Base-by-base conservation (phyloP, 2,329 filamentous ascomycete genomes). In the Trichoderma atroviride region DNA sequence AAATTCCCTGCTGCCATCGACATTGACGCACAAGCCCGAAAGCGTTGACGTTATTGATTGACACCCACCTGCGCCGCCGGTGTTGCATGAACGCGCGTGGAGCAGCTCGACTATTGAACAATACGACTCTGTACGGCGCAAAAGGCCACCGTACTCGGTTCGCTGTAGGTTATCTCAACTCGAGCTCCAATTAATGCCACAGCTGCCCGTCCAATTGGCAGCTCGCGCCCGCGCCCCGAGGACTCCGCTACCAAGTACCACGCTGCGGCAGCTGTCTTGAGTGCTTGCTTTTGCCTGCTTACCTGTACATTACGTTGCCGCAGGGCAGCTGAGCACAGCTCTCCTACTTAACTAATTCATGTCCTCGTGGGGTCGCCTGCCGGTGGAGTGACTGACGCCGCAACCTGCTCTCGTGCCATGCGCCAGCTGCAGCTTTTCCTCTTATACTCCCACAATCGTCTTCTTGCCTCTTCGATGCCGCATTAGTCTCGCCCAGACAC, bases 381-480 rank as follows among this genome's bases (percentile, higher is more conserved):
- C 11, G 33, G 52, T 58, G 53, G 63, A 66, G 53, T 58, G 63
- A 66, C 63, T 66, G 63, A 66, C 63, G 63, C 63, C 53, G 57
- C 63, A 47, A 11, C 53, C 29, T n/a, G n/a, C 22, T 58, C 47
- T 50, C 47, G 47, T 50, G 22, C 47, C 29, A 22, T 58, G 11
- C 53, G 63, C 63, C 35, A 29, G 63, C 63, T 35, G 53, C 33
- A 14, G 43, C 37, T 13, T 19, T 57, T 13, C 19, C 11, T 57
- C 27, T 33, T 33, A 19, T 33, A 35, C 13, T 57, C 55, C 22
- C 14, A 33, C 19, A 35, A n/a, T 33, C 27, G 10, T 57, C 55
- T 35, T 43, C 29, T 22, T 63, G 22, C 10, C 13, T 31, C 14
- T 22, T 58, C 37, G n/a, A 31, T 27, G 11, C 27, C 27, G 55